phyloP scores from a whole-genome alignment of 148 eudicot species.

The Camellia japonica region DNA sequence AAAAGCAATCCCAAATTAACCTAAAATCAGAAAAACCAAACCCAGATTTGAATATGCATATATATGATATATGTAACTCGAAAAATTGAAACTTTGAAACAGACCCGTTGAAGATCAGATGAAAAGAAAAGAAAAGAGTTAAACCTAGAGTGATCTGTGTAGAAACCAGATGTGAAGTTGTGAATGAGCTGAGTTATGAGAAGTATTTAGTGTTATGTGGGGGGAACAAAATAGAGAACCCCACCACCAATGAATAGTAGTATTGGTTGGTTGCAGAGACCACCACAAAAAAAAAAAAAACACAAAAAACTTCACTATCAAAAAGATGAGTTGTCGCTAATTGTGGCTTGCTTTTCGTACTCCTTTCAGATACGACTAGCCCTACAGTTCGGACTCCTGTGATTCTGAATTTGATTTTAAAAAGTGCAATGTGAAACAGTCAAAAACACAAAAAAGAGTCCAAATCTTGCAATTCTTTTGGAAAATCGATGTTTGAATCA shows the following conservation, averaged over 20 bases:
- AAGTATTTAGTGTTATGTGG: not conserved
- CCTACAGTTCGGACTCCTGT: no score
- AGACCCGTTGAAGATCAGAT: not conserved
- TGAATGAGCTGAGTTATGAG: no score
- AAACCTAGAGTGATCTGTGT: not conserved
- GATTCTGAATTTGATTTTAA: no score
- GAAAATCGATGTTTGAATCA: no score
- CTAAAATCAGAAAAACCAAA: not conserved
- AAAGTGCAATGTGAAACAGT: no score
- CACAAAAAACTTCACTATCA: slow-evolving; percentile 20
- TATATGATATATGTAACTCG: not conserved
- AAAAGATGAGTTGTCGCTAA: slow-evolving; percentile 50
- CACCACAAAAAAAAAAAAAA: slow-evolving; percentile 15
- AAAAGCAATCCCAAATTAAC: not conserved
- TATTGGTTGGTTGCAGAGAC: not conserved
- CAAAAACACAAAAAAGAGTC: no score
- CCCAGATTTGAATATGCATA: slow-evolving; percentile 10
- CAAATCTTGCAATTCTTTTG: no score
- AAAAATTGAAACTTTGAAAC: not conserved
- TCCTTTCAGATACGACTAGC: no score
- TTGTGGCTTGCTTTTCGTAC: no score
- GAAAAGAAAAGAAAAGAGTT: not conserved
- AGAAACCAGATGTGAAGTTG: not conserved
- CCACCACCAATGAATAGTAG: slow-evolving; percentile 12
- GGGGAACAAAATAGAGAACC: slow-evolving; percentile 15